These are phyloP conservation scores for Coelomomyces lativittatus DNA, from an alignment of 371 early-diverging fungal species.

Conservation along the genomic window DNA sequence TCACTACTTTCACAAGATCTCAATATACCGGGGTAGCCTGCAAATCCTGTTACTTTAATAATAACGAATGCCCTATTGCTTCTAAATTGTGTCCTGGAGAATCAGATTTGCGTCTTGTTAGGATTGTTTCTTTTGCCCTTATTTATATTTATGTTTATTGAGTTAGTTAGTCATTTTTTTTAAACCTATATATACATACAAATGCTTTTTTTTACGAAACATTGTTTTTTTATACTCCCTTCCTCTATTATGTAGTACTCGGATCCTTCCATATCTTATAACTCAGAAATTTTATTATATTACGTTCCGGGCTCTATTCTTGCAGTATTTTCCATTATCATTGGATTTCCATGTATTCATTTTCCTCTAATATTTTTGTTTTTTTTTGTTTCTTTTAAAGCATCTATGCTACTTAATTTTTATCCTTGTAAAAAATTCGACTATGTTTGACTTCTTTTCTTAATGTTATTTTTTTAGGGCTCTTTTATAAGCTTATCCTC, in stretches of 20 bases:
- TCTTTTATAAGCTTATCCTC: conserved; percentile 2
- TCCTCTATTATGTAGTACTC: background rate
- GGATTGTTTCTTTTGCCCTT: too few relatives aligned
- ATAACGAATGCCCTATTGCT: background rate
- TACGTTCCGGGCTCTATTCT: conserved; percentile 2
- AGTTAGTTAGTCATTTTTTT: background rate
- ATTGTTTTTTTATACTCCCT: background rate
- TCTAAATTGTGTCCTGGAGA: background rate
- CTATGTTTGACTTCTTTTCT: background rate
- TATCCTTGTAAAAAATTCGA: background rate
- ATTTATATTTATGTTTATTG: too few relatives aligned
- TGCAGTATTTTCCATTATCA: background rate
- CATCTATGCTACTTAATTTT: background rate
- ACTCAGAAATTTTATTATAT: background rate
- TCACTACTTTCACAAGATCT: background rate
- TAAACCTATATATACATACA: background rate
- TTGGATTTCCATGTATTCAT: conserved; percentile 2
- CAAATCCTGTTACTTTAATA: background rate
- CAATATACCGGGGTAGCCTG: background rate
- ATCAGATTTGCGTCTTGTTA: background rate
- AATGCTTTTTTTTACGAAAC: background rate
- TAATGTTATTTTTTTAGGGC: background rate
- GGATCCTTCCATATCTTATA: background rate
- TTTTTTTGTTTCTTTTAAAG: background rate
- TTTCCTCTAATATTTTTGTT: background rate